Evolutionary conservation across 75 land plant species (phyloP).

Genomic region (Selaginella moellendorffii): DNA sequence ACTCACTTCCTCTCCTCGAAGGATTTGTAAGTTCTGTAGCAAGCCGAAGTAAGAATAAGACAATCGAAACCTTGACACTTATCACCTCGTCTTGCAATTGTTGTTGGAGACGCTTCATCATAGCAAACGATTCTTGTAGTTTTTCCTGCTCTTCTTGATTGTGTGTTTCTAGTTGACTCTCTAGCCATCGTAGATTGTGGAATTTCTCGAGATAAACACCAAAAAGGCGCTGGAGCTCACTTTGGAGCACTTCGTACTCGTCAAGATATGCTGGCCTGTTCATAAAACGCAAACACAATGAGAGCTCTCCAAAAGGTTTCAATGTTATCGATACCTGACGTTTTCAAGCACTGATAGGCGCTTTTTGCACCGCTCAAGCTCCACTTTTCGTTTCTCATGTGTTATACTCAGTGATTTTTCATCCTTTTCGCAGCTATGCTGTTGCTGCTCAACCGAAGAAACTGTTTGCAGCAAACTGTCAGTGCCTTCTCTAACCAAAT

Average conservation of each 20-base stretch:
- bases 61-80: background rate
- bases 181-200: conserved; percentile 25
- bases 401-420: conserved; percentile 10
- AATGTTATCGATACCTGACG: conserved; percentile 26
- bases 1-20: background rate
- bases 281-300: background rate
- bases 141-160: conserved; percentile 18
- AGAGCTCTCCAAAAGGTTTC: background rate
- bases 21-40: background rate
- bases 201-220: conserved; percentile 16
- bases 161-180: conserved; percentile 18
- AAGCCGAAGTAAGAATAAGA: background rate
- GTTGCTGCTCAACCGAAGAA: conserved; percentile 10
- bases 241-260: conserved; percentile 21
- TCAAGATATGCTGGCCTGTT: conserved; percentile 31
- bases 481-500: conserved; percentile 11
- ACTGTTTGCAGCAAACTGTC: conserved; percentile 10
- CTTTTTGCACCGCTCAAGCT: conserved; percentile 20
- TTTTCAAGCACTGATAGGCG: conserved; percentile 18
- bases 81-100: conserved; percentile 23
- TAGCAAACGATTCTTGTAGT: conserved; percentile 14
- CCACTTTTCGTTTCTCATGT: conserved; percentile 20
- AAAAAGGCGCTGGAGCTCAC: conserved; percentile 18
- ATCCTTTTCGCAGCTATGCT: conserved; percentile 7
- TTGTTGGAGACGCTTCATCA: conserved; percentile 20